phyloP scores from a whole-genome alignment of 1,284 basidiomycete species.

The Papiliotrema flavescens region DNA sequence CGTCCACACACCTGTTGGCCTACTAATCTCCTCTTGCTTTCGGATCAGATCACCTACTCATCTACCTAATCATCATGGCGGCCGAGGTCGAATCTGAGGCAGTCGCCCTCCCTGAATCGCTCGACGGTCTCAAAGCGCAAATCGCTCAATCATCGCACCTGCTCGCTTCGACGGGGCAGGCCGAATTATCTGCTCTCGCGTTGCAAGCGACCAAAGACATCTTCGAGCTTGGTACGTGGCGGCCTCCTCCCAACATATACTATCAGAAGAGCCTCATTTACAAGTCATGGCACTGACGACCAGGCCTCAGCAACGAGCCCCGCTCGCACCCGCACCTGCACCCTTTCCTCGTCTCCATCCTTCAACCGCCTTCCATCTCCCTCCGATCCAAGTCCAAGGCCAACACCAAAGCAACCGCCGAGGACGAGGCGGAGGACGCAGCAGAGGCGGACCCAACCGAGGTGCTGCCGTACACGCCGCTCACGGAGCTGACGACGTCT shows the following conservation, averaged over 20 bases:
- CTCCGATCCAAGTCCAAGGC: conserved; percentile 53
- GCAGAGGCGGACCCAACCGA: conserved; percentile 40
- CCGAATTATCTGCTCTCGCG: conserved; percentile 59
- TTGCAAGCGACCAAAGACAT: conserved; percentile 68
- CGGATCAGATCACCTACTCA: no score
- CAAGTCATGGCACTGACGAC: background rate
- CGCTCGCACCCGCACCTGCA: conserved; percentile 63
- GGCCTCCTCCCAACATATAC: background rate
- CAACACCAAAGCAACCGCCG: conserved; percentile 18
- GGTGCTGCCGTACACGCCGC: conserved; percentile 66
- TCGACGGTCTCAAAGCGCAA: no score
- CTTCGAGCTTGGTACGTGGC: conserved; percentile 70
- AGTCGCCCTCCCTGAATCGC: no score
- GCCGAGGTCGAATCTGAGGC: no score
- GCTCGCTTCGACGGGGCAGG: conserved; percentile 53
- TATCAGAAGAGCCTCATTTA: background rate
- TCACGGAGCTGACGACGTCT: conserved; percentile 70
- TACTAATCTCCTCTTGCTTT: no score
- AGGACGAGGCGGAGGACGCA: conserved; percentile 13
- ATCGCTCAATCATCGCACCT: conserved; percentile 17
- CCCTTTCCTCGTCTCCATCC: conserved; percentile 64
- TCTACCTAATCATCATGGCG: no score
- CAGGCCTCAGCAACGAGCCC: conserved; percentile 51
- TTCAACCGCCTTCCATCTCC: conserved; percentile 57
- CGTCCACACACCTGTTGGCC: no score